phyloP scores from a whole-genome alignment of 345 rosid species.

The Brassica juncea region DNA sequence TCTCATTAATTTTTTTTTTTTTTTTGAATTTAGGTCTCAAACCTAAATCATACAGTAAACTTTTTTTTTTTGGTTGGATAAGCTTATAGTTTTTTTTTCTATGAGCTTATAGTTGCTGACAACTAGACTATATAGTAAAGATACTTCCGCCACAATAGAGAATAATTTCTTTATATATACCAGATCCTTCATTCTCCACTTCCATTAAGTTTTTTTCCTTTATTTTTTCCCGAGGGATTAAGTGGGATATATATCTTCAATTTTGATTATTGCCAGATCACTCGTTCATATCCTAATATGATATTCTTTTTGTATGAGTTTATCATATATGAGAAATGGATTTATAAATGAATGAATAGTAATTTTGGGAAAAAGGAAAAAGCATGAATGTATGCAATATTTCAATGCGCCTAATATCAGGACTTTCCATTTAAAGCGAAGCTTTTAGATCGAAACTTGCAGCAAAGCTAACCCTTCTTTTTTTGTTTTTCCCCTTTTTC shows the following conservation, averaged over 20 bases:
- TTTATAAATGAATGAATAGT: not conserved
- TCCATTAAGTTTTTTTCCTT: not conserved
- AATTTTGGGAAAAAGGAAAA: not conserved
- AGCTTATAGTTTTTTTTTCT: not conserved
- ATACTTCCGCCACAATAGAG: not conserved
- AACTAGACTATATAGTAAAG: not conserved
- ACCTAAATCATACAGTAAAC: not conserved
- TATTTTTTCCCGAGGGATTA: not conserved
- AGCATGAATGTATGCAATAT: constrained; percentile 31
- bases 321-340: constrained; percentile 2
- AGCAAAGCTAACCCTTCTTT: constrained; percentile 51
- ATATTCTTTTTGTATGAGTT: not conserved
- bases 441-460: constrained; percentile 57
- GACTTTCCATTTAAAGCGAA: constrained; percentile 72
- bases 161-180: too few species aligned
- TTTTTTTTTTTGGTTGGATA: not conserved
- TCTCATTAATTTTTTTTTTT: not conserved
- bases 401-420: constrained; percentile 24
- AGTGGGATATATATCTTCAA: not conserved
- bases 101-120: not conserved
- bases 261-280: not conserved
- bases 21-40: not conserved
- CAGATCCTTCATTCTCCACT: not conserved
- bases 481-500: not conserved
- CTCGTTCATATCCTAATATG: not conserved